Evolutionary conservation across 148 eudicot genomes (phyloP).

Genomic region (Rhododendron ovatum): DNA sequence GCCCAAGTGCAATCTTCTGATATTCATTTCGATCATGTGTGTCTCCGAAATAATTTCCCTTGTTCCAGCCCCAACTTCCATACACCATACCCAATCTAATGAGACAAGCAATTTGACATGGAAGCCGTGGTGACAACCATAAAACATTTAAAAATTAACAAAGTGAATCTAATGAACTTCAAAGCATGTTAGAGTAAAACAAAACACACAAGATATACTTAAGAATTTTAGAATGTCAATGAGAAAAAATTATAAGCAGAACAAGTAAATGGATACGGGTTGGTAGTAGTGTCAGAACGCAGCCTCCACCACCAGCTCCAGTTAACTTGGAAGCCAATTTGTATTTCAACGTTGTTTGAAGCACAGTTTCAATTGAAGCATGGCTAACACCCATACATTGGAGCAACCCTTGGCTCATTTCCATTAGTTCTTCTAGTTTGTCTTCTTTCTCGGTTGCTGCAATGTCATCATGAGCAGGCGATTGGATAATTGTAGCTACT

Average conservation of each 20-base stretch:
- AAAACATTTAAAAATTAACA: background rate
- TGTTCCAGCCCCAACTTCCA: background rate
- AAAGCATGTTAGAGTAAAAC: background rate
- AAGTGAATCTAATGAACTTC: background rate
- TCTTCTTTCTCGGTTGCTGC: constrained; percentile 68
- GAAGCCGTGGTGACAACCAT: background rate
- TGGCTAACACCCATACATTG: constrained; percentile 98
- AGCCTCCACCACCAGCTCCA: constrained; percentile 99
- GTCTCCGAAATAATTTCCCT: background rate
- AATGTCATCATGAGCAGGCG: constrained; percentile 50
- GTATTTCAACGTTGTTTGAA: constrained; percentile 72
- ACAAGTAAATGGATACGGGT: constrained; percentile 60
- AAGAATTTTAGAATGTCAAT: background rate
- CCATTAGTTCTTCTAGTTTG: constrained; percentile 78
- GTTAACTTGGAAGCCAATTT: constrained; percentile 79
- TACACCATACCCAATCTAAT: background rate
- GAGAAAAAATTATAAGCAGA: constrained; percentile 5
- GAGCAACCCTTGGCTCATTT: constrained; percentile 94
- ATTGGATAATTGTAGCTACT: constrained; percentile 61
- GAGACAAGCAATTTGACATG: background rate
- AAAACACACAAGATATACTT: too few species aligned
- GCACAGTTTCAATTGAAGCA: constrained; percentile 79
- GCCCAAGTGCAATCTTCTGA: background rate
- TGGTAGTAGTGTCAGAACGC: constrained; percentile 83
- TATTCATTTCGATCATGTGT: background rate